Percentiles rank a stretch among this genome's conserved stretches.
Evolutionary conservation across 2,329 filamentous ascomycete species (phyloP).

Genomic region (Dactylellina haptotyla): DNA sequence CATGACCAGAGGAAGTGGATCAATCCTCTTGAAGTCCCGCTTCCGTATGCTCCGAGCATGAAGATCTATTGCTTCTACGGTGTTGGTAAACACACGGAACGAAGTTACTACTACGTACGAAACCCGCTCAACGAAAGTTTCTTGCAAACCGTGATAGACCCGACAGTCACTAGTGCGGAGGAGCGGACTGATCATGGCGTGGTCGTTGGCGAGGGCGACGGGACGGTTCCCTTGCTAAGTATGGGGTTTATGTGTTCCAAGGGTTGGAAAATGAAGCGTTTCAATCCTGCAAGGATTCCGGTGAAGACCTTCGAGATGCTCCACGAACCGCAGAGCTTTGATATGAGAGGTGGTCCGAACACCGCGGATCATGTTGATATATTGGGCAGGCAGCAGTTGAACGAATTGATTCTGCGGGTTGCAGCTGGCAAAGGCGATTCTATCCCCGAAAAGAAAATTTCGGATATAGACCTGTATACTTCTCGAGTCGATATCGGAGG

Average conservation of each 20-base stretch:
- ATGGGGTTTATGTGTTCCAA: slow-evolving; percentile 96
- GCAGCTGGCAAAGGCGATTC: slow-evolving; percentile 74
- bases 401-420: slow-evolving; percentile 87
- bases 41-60: slow-evolving; percentile 85
- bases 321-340: slow-evolving; percentile 93
- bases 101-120: slow-evolving; percentile 83
- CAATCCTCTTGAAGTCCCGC: slow-evolving; percentile 87
- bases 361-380: slow-evolving; percentile 94
- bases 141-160: slow-evolving; percentile 66
- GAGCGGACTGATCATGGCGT: slow-evolving; percentile 78
- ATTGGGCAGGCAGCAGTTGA: slow-evolving; percentile 84
- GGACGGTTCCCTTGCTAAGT: slow-evolving; percentile 91
- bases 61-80: slow-evolving; percentile 98
- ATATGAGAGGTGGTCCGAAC: slow-evolving; percentile 73
- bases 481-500: slow-evolving; percentile 48
- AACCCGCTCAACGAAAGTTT: slow-evolving; percentile 43
- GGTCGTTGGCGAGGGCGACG: slow-evolving; percentile 94
- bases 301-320: slow-evolving; percentile 94
- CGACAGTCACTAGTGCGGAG: slow-evolving; percentile 63
- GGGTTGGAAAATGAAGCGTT: slow-evolving; percentile 92
- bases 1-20: slow-evolving; percentile 85
- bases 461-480: slow-evolving; percentile 48
- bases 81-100: slow-evolving; percentile 85
- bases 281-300: slow-evolving; percentile 84
- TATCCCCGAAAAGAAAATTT: slow-evolving; percentile 53